Conservation (phyloP, 2,329 filamentous ascomycete genomes). For the Colletotrichum plurivorum region DNA sequence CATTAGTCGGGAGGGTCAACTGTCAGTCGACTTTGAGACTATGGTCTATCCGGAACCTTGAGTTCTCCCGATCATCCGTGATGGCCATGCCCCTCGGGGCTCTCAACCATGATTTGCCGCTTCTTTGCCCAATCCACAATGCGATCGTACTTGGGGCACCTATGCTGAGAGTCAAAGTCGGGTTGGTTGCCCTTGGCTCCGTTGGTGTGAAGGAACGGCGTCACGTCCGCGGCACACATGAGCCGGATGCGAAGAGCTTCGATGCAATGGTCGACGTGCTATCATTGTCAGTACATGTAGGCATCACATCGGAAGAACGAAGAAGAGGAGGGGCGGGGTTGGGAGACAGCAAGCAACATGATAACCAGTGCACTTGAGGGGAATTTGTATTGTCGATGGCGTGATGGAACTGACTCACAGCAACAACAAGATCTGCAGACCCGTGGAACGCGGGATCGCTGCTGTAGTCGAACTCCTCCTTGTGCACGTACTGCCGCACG, state of each 20-base stretch:
- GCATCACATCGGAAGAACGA: too few species aligned
- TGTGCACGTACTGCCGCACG: conserved; percentile 46
- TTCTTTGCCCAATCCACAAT: conserved; percentile 29
- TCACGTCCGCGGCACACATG: conserved; percentile 19
- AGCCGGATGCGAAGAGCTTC: conserved; percentile 27
- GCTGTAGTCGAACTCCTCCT: conserved; percentile 25
- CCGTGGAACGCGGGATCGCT: conserved; percentile 27
- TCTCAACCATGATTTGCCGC: conserved; percentile 24
- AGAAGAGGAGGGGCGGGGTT: too few species aligned
- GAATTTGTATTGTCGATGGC: not conserved
- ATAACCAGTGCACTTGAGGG: not conserved
- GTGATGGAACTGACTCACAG: conserved; percentile 8
- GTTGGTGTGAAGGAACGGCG: conserved; percentile 23
- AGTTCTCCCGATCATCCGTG: not conserved
- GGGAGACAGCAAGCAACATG: too few species aligned
- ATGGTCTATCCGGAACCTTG: too few species aligned
- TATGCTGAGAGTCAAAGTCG: conserved; percentile 28
- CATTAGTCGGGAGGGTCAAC: too few species aligned
- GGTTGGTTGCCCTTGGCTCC: conserved; percentile 26
- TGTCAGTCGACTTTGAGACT: too few species aligned
- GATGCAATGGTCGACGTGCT: conserved; percentile 34
- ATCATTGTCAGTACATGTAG: not conserved
- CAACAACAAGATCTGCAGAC: conserved; percentile 19
- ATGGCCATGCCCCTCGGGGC: conserved; percentile 7
- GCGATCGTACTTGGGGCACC: conserved; percentile 32